These are phyloP conservation scores for Hansenula lynferdii DNA, from an alignment of 1,139 yeast species.

Conservation along the genomic window DNA sequence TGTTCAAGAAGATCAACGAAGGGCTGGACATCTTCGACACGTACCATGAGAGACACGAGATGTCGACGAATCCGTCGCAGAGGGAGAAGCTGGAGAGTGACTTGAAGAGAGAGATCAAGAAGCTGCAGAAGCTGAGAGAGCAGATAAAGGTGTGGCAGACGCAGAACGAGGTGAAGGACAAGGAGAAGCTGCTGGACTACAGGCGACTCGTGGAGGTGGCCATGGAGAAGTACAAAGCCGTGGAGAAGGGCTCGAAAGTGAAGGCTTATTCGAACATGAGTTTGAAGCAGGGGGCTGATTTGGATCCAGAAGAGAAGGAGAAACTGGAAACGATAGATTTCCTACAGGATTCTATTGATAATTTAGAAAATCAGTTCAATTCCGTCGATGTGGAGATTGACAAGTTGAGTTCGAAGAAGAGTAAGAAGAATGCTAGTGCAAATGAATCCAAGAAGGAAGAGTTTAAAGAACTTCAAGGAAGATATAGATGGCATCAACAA, in stretches of 20 bases:
- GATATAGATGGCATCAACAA: constrained; percentile 56
- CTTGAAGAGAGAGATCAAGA: constrained; percentile 70
- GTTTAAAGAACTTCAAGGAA: constrained; percentile 33
- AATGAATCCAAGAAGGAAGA: constrained; percentile 55
- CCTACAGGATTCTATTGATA: constrained; percentile 56
- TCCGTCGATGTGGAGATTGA: constrained; percentile 58
- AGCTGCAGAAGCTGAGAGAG: constrained; percentile 68
- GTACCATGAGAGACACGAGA: constrained; percentile 63
- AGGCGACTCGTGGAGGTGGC: constrained; percentile 69
- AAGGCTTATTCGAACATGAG: constrained; percentile 69
- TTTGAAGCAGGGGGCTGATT: constrained; percentile 46
- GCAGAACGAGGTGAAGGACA: constrained; percentile 67
- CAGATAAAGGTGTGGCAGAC: constrained; percentile 78
- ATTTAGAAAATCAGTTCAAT: constrained; percentile 59
- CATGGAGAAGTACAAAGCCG: constrained; percentile 77
- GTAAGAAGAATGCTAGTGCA: constrained; percentile 41
- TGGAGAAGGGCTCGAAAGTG: constrained; percentile 69
- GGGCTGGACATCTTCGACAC: constrained; percentile 68
- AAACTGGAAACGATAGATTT: constrained; percentile 57
- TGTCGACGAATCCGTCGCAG: constrained; percentile 57
- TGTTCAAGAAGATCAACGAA: constrained; percentile 73
- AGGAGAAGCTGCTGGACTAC: constrained; percentile 54
- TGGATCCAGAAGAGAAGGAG: constrained; percentile 56
- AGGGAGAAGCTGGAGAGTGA: constrained; percentile 69
- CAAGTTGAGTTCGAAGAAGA: constrained; percentile 38